Evolutionary conservation across 2,329 filamentous ascomycete genomes (phyloP), one percentile per base, ranked within the genome.

Genomic region (Ophiostoma ulmi): DNA sequence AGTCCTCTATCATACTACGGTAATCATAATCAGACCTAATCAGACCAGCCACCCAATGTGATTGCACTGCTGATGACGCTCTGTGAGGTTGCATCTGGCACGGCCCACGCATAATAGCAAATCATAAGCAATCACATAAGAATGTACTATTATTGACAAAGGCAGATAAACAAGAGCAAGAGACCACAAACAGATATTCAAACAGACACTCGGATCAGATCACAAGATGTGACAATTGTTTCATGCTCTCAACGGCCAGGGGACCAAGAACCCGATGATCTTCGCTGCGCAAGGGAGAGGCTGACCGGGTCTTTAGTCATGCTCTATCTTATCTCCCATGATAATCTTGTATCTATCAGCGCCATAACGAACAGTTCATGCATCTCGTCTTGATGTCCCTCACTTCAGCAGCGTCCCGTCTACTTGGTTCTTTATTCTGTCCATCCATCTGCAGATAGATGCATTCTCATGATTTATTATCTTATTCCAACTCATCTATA

Each of bases 41-140:
- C 11, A 20, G 13, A 2, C 55, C 55, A 63, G 58, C 26, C 58
- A 20, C 44, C 35, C 70, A 69, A 55, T 65, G 70, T 55, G 61
- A 3, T 14, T 14, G 26, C 26, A 14, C 4, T 31, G 6, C 10
- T 35, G 48, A 4, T 58, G 35, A 20, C 44, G 61, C 67, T 71
- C 70, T 69, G 70, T 69, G 70, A 69, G 70, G 70, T 71, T 35
- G 36, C 70, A 71, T 69, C 14, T 65, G 44, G 67, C 58, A 48
- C 65, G 65, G 61, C 39, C 69, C 22, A 67, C 55, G 44, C 44
- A 70, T 58, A 58, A 61, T 35, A 8, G 58, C 13, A 36, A 13
- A 63, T 35, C 58, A 63, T 63, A n/a, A n/a, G 52, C 52, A 58
- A 11, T 58, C 52, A 58, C n/a, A 11, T 20, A n/a, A 48, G 31